Base-by-base conservation (phyloP, 202 grass and related monocot genomes). In the Schoenoplectus triqueter region DNA sequence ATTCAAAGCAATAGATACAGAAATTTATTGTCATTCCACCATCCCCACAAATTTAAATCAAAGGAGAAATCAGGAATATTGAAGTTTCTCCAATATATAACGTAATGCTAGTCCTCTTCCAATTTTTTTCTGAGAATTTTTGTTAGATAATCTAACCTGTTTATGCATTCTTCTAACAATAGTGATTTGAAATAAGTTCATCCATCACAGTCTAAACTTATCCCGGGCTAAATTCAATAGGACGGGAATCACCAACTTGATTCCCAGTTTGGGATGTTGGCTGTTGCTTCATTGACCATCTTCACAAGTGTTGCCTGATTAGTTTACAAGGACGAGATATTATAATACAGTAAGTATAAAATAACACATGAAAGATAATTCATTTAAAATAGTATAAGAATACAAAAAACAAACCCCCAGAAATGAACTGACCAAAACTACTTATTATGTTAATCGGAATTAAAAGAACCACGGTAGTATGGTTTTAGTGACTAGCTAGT, bases 271-370 rank as follows among this genome's bases (percentile, higher is more conserved):
- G 87, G 90, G 81, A 95, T 95, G 75, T 62, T 95, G 54, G 76
- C 81, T 59, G 93, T 91, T 74, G 93, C 93, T 92, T 95, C 93
- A 71, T 95, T 92, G 22, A 95, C 87, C 93, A 95, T 95, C 49
- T 89, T 95, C 62, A 95, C 89, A 85, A 95, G 90, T 74, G 90
- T 92, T 60, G 82, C 87, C 93, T 92, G 69, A 74, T 44, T 48
- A 71, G 22, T 85, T 17, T 70, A 86, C 45, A 64, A 81, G 75
- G 44, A 61, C 18, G 17, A 42, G 6, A 55, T 79, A 14, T 57
- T 73, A 10, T 2, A 13, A 82, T 11, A 21, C 18, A 66, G 15
- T 8, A 57, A 88, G 41, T 50, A 44, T 7, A 48, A 44, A 65
- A 1, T 84, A 74, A 40, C 63, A 7, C 73, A 56, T 86, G 51